phyloP scores from a whole-genome alignment of 2,329 filamentous ascomycete species.

The Trichoderma hamatum region DNA sequence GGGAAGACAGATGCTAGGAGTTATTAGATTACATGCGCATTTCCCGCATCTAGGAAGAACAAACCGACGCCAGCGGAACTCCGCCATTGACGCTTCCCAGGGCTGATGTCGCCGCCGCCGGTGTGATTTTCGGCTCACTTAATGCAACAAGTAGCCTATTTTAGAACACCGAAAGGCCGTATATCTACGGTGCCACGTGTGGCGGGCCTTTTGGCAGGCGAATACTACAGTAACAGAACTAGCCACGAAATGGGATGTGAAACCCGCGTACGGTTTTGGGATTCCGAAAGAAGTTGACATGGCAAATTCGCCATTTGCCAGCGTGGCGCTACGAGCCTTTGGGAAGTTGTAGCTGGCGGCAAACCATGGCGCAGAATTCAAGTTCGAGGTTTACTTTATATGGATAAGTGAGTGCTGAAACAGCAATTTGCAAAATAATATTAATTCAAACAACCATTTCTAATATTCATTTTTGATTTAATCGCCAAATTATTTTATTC shows the following conservation, averaged over 20 bases:
- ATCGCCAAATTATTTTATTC: not conserved
- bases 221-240: not conserved
- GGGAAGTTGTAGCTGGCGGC: not conserved
- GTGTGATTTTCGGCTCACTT: not conserved
- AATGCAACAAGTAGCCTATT: not conserved
- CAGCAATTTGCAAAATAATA: not conserved
- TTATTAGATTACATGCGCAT: not conserved
- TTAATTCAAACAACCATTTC: not conserved
- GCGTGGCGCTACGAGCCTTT: not conserved
- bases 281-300: not conserved
- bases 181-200: slow-evolving; percentile 2
- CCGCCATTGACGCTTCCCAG: not conserved
- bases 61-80: not conserved
- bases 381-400: not conserved
- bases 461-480: not conserved
- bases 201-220: not conserved
- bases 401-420: not conserved
- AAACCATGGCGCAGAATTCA: not conserved
- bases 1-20: not conserved
- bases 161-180: not conserved
- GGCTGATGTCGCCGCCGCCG: not conserved
- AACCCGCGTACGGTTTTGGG: not conserved
- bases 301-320: not conserved
- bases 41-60: not conserved
- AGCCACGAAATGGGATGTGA: not conserved